Base-by-base conservation (phyloP, 2,329 filamentous ascomycete species). In the Diaporthe eres region DNA sequence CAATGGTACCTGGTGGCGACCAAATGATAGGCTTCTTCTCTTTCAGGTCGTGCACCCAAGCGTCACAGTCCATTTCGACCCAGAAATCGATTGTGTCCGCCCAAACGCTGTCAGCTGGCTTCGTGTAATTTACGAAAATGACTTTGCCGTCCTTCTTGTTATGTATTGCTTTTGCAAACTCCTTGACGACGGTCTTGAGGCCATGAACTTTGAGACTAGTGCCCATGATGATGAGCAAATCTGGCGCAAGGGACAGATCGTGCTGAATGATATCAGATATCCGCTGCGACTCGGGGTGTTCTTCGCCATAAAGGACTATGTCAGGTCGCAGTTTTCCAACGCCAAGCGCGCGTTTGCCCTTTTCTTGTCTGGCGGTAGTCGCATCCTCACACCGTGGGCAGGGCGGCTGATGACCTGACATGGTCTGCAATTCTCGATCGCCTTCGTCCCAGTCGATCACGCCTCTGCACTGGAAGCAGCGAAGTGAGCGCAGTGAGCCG, bases 31-130 rank as follows among this genome's bases (percentile, higher is more conserved):
- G 89, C 74, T 92, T 88, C 72, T 90, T 88, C 70, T 84, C 83
- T 76, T 89, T 90, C 72, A 94, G 81, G 79, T 94, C 91, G 13
- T 87, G 83, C 0, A 94, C 92, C 93, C 93, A 95, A 5, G 90
- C 90, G 78, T 95, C 93, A 76, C 93, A 94, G 80, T 94, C 93
- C 92, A 92, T 94, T 77, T 93, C 88, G 1, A 95, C 88, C 90
- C 92, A 94, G 77, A 92, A 94, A 82, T 95, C 93, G 72, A 95
- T 92, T 0, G 94, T 85, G 72, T 94, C 92, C 1, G 92, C 90
- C 93, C 93, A 95, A 1, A 88, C 89, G 80, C 93, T 94, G 80
- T 94, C 92, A 0, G 93, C 88, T 0, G 93, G 92, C 79, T 93
- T 93, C 1, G 93, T 94, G 31, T 92, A 90, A 82, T 95, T 95